Base-by-base conservation (phyloP, 345 rosid species). In the Populus alba region DNA sequence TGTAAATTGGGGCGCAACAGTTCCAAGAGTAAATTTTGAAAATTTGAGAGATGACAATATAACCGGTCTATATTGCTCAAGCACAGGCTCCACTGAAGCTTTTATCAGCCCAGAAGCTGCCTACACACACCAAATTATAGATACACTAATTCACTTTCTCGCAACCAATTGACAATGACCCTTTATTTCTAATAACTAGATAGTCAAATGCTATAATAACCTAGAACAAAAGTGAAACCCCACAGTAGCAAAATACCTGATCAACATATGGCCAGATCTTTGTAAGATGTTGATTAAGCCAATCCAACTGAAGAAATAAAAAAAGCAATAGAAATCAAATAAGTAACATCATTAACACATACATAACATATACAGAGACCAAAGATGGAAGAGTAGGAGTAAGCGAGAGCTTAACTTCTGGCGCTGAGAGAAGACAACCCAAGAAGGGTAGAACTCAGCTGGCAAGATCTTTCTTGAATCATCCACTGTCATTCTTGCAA, bases 1-100 rank as follows among this genome's bases (percentile, higher is more conserved):
- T 86, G 99, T 97, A 71, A 97, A 97, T 70, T 97, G 98, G n/a
- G 99, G 99, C 27, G 98, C 98, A 81, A 97, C 97, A 1, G 99
- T 92, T 37, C 99, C 99, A 4, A 97, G 98, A 82, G 98, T 94
- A 38, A 97, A 89, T 89, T 85, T 97, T 81, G 99, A 97, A 82
- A 94, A 94, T 45, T 89, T 97, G 47, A 97, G 90, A 71, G 99
- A 94, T 1, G 97, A 89, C 61, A 97, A 72, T 73, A 97, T 59
- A n/a, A 92, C 74, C n/a, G 99, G 99, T 76, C 97, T 91, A 84
- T 97, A 91, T 80, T 92, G 97, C 82, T 91, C 99, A 5, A 97
- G 90, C 75, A 92, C 79, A 59, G 99, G 99, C 87, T 97, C 99
- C 49, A 97, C 95, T 0, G 94, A 89, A 71, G 93, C 77, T 86